Percentiles rank a stretch among this genome's conserved stretches.
Evolutionary conservation across 768 basidiomycete species (phyloP).

Genomic region (Russula vinacea): DNA sequence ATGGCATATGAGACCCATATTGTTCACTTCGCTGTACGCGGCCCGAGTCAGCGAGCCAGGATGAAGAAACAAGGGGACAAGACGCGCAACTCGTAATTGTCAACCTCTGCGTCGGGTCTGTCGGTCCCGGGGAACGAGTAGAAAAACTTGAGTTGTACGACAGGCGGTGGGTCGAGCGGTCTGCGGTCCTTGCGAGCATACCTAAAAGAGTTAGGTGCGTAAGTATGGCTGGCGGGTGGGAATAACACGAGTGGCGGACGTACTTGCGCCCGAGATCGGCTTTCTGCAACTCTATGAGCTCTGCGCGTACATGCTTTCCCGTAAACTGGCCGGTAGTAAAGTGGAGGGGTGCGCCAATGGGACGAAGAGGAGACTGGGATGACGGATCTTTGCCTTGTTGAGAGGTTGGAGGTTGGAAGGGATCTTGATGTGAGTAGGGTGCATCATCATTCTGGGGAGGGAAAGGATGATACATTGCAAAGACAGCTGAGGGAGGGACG

Average conservation of each 20-base stretch:
- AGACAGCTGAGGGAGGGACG: conserved; percentile 11
- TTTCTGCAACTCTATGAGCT: conserved; percentile 35
- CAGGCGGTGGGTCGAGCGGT: conserved; percentile 34
- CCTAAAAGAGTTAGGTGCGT: conserved; percentile 17
- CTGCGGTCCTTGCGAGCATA: conserved; percentile 33
- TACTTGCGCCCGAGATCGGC: conserved; percentile 39
- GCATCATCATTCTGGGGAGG: conserved; percentile 11
- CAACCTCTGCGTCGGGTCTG: conserved; percentile 23
- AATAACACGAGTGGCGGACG: conserved; percentile 5
- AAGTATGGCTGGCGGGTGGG: background rate
- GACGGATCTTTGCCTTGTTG: conserved; percentile 14
- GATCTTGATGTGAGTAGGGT: conserved; percentile 3
- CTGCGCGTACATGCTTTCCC: conserved; percentile 34
- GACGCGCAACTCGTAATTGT: conserved; percentile 28
- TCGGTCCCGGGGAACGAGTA: conserved; percentile 24
- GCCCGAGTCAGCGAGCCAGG: conserved; percentile 7
- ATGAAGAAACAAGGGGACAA: background rate
- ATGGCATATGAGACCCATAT: conserved; percentile 69
- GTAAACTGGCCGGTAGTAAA: conserved; percentile 36
- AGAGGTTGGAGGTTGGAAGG: conserved; percentile 4
- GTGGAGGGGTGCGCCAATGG: conserved; percentile 33
- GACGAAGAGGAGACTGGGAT: conserved; percentile 10
- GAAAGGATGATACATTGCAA: conserved; percentile 24
- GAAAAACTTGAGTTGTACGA: conserved; percentile 33
- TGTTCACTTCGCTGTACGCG: conserved; percentile 50